A percentile compares a stretch with the other conserved stretches of the same genome.
Conservation (phyloP, 768 basidiomycete genomes). For the Lyophyllum semitale region DNA sequence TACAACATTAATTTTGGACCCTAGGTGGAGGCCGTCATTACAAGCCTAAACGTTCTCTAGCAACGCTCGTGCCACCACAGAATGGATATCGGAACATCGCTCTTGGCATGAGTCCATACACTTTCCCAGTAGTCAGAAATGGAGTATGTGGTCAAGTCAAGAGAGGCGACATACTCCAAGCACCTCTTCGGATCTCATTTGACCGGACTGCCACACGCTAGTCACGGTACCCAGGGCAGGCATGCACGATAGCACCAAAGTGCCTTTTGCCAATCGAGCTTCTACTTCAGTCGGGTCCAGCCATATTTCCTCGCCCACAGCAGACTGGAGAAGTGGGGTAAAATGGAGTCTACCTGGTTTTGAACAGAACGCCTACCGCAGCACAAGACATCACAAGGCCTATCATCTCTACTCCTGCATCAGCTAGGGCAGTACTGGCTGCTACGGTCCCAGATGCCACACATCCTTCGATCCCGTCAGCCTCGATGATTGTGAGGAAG, state of each 20-base stretch:
- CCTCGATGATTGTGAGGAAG: slow-evolving; percentile 86
- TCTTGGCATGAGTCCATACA: slow-evolving; percentile 71
- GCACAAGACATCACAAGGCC: slow-evolving; percentile 87
- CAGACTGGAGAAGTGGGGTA: slow-evolving; percentile 43
- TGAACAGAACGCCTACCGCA: slow-evolving; percentile 49
- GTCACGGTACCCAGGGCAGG: slow-evolving; percentile 86
- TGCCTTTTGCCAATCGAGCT: slow-evolving; percentile 53
- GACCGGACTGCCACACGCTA: slow-evolving; percentile 84
- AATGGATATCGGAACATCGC: slow-evolving; percentile 74
- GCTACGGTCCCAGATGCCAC: slow-evolving; percentile 87
- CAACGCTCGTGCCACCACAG: slow-evolving; percentile 72
- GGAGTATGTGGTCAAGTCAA: neutral
- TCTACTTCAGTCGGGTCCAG: slow-evolving; percentile 84
- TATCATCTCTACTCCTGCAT: slow-evolving; percentile 90
- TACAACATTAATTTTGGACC: neutral
- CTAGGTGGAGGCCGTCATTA: neutral
- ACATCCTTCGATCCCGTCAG: slow-evolving; percentile 89
- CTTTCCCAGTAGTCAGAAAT: slow-evolving; percentile 35
- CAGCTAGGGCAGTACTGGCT: slow-evolving; percentile 86
- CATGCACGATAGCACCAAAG: slow-evolving; percentile 81
- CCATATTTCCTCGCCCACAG: slow-evolving; percentile 61
- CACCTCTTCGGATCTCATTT: slow-evolving; percentile 53
- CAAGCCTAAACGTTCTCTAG: slow-evolving; percentile 36
- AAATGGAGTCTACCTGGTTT: neutral
- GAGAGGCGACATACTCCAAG: slow-evolving; percentile 49